Percentiles rank a stretch among this genome's conserved stretches.
These are phyloP conservation scores for Prinsepia uniflora DNA, from an alignment of 306 rosid species.

Conservation along the genomic window DNA sequence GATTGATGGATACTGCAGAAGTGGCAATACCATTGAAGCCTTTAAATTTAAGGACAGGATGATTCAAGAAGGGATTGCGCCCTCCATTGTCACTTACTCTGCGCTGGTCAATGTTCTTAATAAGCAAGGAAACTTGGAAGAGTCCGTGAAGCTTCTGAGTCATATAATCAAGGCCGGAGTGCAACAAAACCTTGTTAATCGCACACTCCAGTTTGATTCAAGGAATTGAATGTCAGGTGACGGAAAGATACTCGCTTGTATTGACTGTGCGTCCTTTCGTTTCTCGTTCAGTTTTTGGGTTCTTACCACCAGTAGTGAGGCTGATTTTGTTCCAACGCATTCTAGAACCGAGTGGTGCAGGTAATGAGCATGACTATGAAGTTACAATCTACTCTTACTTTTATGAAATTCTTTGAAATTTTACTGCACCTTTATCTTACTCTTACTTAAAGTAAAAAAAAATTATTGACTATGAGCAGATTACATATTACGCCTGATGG, in stretches of 20 bases:
- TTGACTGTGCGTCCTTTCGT: no score
- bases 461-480: no score
- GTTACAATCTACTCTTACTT: no score
- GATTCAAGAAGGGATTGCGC: slow-evolving; percentile 52
- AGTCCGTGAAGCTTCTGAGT: slow-evolving; percentile 25
- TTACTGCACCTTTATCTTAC: no score
- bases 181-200: slow-evolving; percentile 20
- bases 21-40: slow-evolving; percentile 63
- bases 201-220: slow-evolving; percentile 19
- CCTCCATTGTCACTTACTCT: slow-evolving; percentile 33
- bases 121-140: slow-evolving; percentile 29
- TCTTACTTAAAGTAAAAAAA: no score
- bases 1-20: slow-evolving; percentile 49
- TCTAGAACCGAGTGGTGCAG: no score
- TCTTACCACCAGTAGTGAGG: no score
- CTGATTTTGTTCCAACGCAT: no score
- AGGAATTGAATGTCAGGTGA: not conserved
- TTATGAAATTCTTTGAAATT: no score
- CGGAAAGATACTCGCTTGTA: not conserved
- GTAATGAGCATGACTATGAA: no score
- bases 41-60: slow-evolving; percentile 59
- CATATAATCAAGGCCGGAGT: slow-evolving; percentile 33
- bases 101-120: slow-evolving; percentile 38
- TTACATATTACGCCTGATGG: no score
- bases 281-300: no score